These are phyloP conservation scores for Diplotaxis tenuifolia DNA, from an alignment of 345 rosid genomes.

Conservation along the genomic window DNA sequence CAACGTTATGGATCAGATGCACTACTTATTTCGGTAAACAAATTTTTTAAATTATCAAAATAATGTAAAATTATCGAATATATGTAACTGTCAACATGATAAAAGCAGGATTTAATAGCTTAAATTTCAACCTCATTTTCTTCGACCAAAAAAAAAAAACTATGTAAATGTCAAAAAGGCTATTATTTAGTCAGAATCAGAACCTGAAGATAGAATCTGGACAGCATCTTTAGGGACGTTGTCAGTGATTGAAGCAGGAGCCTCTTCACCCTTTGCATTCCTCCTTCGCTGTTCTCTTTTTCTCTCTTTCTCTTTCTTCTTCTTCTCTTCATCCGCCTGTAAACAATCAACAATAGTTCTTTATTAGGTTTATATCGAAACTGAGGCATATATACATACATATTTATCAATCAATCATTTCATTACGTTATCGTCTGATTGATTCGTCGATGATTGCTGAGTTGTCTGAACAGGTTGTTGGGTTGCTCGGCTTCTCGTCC, in stretches of 20 bases:
- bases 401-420: not conserved
- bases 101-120: not conserved
- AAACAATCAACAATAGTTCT: constrained; percentile 20
- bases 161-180: not conserved
- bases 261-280: constrained; percentile 36
- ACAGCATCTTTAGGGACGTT: constrained; percentile 63
- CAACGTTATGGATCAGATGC: no score
- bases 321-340: constrained; percentile 33
- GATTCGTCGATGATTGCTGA: constrained; percentile 34
- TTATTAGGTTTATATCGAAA: not conserved
- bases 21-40: not conserved
- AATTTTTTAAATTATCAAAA: not conserved
- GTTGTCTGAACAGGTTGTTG: constrained; percentile 41
- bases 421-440: constrained; percentile 43
- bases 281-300: constrained; percentile 39
- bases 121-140: not conserved
- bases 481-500: constrained; percentile 56
- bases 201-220: constrained; percentile 64
- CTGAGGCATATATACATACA: not conserved
- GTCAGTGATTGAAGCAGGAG: constrained; percentile 69
- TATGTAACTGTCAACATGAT: not conserved
- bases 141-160: not conserved
- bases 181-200: constrained; percentile 61
- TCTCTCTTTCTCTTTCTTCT: constrained; percentile 54
- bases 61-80: not conserved